Base-by-base conservation (phyloP, 2,329 filamentous ascomycete species). In the Graphilbum sp. region DNA sequence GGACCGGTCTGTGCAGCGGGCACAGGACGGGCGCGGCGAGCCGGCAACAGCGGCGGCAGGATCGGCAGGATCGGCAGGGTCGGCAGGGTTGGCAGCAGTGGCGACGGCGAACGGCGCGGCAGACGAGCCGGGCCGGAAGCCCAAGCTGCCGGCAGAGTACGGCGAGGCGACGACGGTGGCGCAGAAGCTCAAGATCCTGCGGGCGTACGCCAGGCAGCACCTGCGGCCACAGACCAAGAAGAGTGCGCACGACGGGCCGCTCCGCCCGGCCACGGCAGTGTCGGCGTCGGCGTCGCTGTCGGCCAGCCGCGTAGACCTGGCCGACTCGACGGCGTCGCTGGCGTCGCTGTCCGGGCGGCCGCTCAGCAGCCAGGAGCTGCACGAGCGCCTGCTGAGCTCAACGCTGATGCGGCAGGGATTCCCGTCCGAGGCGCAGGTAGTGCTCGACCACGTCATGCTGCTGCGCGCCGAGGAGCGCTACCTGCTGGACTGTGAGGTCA, bases 401-500 rank as follows among this genome's bases (percentile, higher is more conserved):
- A 60, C 66, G 12, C 50, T 60, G 20, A 57, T 63, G 32, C 60
- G 59, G 2, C 58, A 56, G 30, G 62, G 62, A 1, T 58, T 72
- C 5, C 63, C 69, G 0, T 59, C 58, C 31, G 60, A 67, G 42
- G 68, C 66, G 1, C 67, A 72, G 37, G 58, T 57, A 13, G 52
- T 70, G 8, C 50, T 74, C 12, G 67, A 77, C 43, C 67, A 77
- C 43, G 54, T 62, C 4, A 74, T 75, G 63, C 55, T 78, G 10
- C 55, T 72, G 29, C 68, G 75, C 15, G 70, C 72, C 8, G 69
- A 69, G 44, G 71, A 74, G 46, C 67, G 63, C 39, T 79, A 79
- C 44, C 56, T 78, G 0, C 76, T 79, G 43, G 63, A 86, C 48
- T 75, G 73, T 41, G 56, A 59, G 15, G 67, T 62, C 35, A 90